Conservation (phyloP, 305 asterid genomes). For the Solanum chacoense region DNA sequence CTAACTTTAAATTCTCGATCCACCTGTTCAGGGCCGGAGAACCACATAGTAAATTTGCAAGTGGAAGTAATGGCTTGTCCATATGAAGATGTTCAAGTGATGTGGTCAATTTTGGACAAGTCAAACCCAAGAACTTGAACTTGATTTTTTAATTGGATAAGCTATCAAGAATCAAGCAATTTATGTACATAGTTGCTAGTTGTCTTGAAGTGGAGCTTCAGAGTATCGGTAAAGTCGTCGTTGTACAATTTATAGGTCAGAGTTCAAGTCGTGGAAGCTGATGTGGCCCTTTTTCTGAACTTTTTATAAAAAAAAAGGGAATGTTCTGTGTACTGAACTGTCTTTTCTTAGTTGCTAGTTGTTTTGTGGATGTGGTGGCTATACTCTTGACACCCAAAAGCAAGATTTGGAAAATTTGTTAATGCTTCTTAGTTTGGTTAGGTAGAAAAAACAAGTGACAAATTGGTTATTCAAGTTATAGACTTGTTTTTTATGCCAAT, state of each 20-base stretch:
- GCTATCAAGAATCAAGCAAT: background rate
- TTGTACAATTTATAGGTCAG: background rate
- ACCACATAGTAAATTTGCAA: slow-evolving; percentile 37
- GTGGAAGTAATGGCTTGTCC: slow-evolving; percentile 79
- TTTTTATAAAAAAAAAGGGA: rapidly evolving
- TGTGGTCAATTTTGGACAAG: slow-evolving; percentile 83
- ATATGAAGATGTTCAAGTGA: slow-evolving; percentile 72
- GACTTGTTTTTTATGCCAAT: background rate
- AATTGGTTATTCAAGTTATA: background rate
- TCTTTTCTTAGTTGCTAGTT: background rate
- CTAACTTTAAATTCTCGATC: background rate
- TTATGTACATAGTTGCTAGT: background rate
- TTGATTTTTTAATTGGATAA: background rate
- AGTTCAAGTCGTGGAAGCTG: background rate
- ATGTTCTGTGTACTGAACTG: background rate
- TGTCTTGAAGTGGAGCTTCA: background rate
- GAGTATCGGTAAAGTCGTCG: background rate
- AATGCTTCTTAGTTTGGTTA: background rate
- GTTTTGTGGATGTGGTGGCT: slow-evolving; percentile 6
- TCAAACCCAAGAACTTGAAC: slow-evolving; percentile 26
- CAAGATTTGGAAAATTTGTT: background rate
- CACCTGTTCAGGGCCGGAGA: slow-evolving; percentile 11
- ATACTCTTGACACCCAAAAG: slow-evolving; percentile 2
- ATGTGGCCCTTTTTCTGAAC: background rate
- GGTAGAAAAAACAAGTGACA: background rate